These are phyloP conservation scores for Zalaria obscura DNA, from an alignment of 2,329 filamentous ascomycete species.

Conservation along the genomic window DNA sequence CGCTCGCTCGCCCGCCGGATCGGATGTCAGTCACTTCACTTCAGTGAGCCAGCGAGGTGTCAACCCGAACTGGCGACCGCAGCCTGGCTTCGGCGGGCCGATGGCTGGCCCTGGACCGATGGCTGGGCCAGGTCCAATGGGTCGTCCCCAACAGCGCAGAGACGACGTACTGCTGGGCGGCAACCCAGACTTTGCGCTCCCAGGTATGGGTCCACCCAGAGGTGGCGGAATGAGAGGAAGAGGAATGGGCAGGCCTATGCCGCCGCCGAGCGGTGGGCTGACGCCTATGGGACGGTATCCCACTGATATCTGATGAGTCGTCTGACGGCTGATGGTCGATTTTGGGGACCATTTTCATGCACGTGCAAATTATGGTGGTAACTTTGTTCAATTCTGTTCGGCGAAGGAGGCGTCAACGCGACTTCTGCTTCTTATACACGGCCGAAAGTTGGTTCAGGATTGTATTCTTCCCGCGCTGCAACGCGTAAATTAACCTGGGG, in stretches of 20 bases:
- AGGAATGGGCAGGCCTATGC: constrained; percentile 10
- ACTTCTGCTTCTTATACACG: too few relatives aligned
- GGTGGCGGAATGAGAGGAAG: constrained; percentile 17
- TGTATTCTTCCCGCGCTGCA: too few relatives aligned
- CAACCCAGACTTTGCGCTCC: constrained; percentile 78
- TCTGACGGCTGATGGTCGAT: too few relatives aligned
- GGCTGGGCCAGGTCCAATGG: constrained; percentile 2
- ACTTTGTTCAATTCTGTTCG: too few relatives aligned
- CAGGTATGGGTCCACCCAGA: constrained; percentile 25
- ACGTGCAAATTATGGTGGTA: too few relatives aligned
- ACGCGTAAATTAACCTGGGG: too few relatives aligned
- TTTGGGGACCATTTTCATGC: too few relatives aligned
- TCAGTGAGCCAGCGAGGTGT: constrained; percentile 78
- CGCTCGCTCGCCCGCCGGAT: constrained; percentile 55
- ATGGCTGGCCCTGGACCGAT: constrained; percentile 2
- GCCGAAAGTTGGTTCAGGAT: too few relatives aligned
- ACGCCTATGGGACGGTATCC: constrained; percentile 18
- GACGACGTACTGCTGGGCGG: constrained; percentile 62
- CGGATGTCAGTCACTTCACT: constrained; percentile 75
- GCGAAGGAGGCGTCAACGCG: too few relatives aligned
- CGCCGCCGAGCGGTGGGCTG: constrained; percentile 12
- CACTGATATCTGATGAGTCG: constrained; percentile 6
- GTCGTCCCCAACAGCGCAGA: constrained; percentile 26
- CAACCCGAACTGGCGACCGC: constrained; percentile 68
- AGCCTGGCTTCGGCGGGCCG: constrained; percentile 32